These are phyloP conservation scores for Dacryopinax primogenitus DNA, from an alignment of 768 basidiomycete genomes.

Conservation along the genomic window DNA sequence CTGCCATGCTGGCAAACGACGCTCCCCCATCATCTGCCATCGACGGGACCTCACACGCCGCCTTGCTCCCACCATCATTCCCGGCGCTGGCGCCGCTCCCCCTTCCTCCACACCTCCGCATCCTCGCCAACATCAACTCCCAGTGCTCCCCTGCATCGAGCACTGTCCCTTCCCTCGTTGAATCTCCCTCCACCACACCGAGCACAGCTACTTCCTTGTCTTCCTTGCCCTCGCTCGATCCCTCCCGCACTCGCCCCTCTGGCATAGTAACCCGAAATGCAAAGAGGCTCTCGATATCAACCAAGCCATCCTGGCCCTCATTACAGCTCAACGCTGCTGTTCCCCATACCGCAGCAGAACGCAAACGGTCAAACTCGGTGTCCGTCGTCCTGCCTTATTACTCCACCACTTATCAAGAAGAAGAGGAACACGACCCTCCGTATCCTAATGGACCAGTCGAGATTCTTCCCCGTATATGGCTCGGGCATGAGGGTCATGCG, in stretches of 20 bases:
- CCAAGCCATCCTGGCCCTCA: not conserved
- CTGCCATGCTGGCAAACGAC: not conserved
- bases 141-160: not conserved
- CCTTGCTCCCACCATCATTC: not conserved
- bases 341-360: not conserved
- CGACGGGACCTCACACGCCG: not conserved
- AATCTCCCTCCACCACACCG: not conserved
- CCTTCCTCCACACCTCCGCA: not conserved
- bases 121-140: not conserved
- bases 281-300: not conserved
- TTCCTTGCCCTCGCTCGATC: not conserved
- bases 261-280: not conserved
- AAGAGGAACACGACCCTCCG: slow-evolving; percentile 30
- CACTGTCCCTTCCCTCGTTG: not conserved
- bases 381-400: not conserved
- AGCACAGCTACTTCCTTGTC: not conserved
- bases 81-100: not conserved
- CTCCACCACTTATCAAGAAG: not conserved
- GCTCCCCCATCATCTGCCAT: not conserved
- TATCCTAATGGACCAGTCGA: slow-evolving; percentile 74
- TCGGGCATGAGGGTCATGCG: slow-evolving; percentile 86
- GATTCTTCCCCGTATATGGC: slow-evolving; percentile 73
- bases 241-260: not conserved
- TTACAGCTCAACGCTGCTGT: not conserved
- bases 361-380: not conserved